Conservation (phyloP, 1,284 basidiomycete genomes). For the Waitea zeae region DNA sequence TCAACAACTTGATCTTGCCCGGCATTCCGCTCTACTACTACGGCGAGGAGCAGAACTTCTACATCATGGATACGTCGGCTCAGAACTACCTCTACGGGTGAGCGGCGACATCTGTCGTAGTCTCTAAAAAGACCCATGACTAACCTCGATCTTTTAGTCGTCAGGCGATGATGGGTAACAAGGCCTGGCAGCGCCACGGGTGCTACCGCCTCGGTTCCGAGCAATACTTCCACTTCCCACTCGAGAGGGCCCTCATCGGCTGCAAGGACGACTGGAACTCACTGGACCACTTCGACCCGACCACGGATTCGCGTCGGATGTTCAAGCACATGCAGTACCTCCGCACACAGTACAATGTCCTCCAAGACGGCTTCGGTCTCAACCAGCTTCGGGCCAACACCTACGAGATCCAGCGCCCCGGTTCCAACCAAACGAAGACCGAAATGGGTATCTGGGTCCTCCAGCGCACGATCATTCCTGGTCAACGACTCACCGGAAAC, state of each 20-base stretch:
- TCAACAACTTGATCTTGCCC: slow-evolving; percentile 70
- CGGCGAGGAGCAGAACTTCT: slow-evolving; percentile 81
- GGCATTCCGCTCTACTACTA: slow-evolving; percentile 71
- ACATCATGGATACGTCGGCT: slow-evolving; percentile 69
- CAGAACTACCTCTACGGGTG: slow-evolving; percentile 79
- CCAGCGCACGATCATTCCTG: slow-evolving; percentile 41
- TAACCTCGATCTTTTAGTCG: slow-evolving; percentile 32
- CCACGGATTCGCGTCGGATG: slow-evolving; percentile 54
- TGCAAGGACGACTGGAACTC: slow-evolving; percentile 81
- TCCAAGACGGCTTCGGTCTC: slow-evolving; percentile 76
- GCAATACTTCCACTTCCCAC: slow-evolving; percentile 82
- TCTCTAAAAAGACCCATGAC: neutral
- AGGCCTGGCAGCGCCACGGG: slow-evolving; percentile 82
- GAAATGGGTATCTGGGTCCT: slow-evolving; percentile 81
- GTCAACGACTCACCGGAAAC: slow-evolving; percentile 37
- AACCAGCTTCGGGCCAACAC: slow-evolving; percentile 76
- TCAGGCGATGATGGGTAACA: slow-evolving; percentile 75
- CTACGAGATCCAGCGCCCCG: slow-evolving; percentile 53
- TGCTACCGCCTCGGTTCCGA: slow-evolving; percentile 78
- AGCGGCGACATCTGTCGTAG: slow-evolving; percentile 13
- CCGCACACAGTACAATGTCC: slow-evolving; percentile 45
- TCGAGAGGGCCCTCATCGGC: slow-evolving; percentile 61
- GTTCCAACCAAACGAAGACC: slow-evolving; percentile 63
- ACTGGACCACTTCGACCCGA: slow-evolving; percentile 86
- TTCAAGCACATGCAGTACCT: slow-evolving; percentile 60